A percentile compares a stretch with the other conserved stretches of the same genome.
These are phyloP conservation scores for Zalerion maritima DNA, from an alignment of 495 filamentous ascomycete genomes.

Conservation along the genomic window DNA sequence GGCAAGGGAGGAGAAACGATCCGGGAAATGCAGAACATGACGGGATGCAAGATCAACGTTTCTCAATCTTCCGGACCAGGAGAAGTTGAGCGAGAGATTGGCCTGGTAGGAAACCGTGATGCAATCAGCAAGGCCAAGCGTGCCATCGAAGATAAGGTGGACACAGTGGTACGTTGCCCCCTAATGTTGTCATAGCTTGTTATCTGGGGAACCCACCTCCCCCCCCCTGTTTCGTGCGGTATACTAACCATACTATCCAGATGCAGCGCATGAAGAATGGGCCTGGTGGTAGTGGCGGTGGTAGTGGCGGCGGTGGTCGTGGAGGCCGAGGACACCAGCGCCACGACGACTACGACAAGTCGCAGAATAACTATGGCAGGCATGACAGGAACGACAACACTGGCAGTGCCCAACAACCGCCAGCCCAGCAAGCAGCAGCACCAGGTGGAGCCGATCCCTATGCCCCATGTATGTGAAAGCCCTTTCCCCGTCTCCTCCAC, in stretches of 20 bases:
- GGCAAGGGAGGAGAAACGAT: conserved; percentile 80
- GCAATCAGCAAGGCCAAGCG: conserved; percentile 58
- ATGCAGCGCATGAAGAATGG: conserved; percentile 37
- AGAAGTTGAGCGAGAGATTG: conserved; percentile 67
- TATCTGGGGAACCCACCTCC: background rate
- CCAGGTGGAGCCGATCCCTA: conserved; percentile 38
- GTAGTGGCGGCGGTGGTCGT: conserved; percentile 26
- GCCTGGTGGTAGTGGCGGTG: conserved; percentile 26
- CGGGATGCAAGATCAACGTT: conserved; percentile 82
- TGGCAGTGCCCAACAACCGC: conserved; percentile 12
- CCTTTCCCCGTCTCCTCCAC: background rate
- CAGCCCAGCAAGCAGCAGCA: conserved; percentile 18
- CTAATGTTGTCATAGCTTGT: conserved; percentile 2
- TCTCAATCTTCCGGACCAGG: conserved; percentile 51
- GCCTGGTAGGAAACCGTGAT: conserved; percentile 55
- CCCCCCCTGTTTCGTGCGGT: no score
- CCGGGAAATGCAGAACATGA: conserved; percentile 68
- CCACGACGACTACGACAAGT: conserved; percentile 28
- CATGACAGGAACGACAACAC: conserved; percentile 9
- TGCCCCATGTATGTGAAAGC: conserved; percentile 35
- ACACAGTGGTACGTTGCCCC: conserved; percentile 48
- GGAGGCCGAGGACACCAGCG: conserved; percentile 24
- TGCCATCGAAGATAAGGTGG: conserved; percentile 78
- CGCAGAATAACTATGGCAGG: conserved; percentile 22
- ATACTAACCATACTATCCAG: conserved; percentile 13